Base-by-base conservation (phyloP, 768 basidiomycete genomes). In the Coprinopsis cinerea region DNA sequence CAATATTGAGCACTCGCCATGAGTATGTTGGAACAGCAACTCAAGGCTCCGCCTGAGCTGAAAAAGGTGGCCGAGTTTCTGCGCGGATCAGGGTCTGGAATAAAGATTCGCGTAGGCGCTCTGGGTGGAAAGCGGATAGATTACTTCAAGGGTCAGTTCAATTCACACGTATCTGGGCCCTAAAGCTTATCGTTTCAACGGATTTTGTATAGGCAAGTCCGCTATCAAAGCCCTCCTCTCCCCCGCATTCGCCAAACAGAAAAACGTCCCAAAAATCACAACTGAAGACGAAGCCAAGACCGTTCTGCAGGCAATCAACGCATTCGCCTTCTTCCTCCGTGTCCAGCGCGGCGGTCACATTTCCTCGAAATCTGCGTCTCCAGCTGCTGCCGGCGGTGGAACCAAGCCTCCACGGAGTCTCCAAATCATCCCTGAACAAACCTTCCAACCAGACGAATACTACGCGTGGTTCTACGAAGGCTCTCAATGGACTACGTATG, bases 131-230 rank as follows among this genome's bases (percentile, higher is more conserved):
- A 95, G 67, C 84, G 95, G 28, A 70, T 94, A 45, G 95, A 98
- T 67, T 99, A 98, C 70, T 99, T 98, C 77, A 99, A 93, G 74
- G 96, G 95, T 93, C n/a, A n/a, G n/a, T n/a, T n/a, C n/a, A n/a
- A n/a, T n/a, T n/a, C n/a, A n/a, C n/a, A n/a, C n/a, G n/a, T n/a
- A n/a, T n/a, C n/a, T n/a, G n/a, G n/a, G n/a, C n/a, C n/a, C n/a
- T n/a, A n/a, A n/a, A n/a, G n/a, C n/a, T n/a, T n/a, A n/a, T n/a
- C n/a, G n/a, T n/a, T n/a, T n/a, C n/a, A n/a, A 3, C 14, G 40
- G 40, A 42, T 23, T 18, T 11, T 10, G 40, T n/a, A n/a, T n/a
- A 98, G 95, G 96, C 61, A 93, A 91, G 77, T 81, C 88, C 25
- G 94, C 96, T 1, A 70, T 95, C 39, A 94, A 96, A 64, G 91